Evolutionary conservation across 768 basidiomycete genomes (phyloP).

Genomic region (Clavaria fumosa): DNA sequence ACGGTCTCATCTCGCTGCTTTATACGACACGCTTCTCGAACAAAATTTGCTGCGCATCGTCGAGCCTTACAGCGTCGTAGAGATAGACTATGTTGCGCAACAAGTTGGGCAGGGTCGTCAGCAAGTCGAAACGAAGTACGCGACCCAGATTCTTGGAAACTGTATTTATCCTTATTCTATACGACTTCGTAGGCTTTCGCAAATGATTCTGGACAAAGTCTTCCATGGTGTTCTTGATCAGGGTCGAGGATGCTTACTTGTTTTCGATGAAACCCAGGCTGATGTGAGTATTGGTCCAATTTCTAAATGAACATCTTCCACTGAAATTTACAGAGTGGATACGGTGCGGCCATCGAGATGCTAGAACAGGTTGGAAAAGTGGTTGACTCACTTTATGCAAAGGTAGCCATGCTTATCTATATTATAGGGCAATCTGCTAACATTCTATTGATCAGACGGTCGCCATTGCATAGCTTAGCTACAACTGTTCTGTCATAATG

Average conservation of each 20-base stretch:
- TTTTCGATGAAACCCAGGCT: slow-evolving; percentile 77
- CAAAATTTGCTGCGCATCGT: slow-evolving; percentile 93
- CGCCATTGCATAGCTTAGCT: too few relatives aligned
- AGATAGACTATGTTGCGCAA: slow-evolving; percentile 82
- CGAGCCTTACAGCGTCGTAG: slow-evolving; percentile 89
- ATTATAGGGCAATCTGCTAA: too few relatives aligned
- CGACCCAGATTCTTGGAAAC: slow-evolving; percentile 7
- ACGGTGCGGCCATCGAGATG: slow-evolving; percentile 79
- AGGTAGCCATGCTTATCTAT: too few relatives aligned
- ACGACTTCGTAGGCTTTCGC: slow-evolving; percentile 56
- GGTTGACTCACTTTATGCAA: slow-evolving; percentile 86
- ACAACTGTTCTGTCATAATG: too few relatives aligned
- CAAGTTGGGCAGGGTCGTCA: slow-evolving; percentile 75
- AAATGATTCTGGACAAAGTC: slow-evolving; percentile 96
- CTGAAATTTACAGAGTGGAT: slow-evolving; percentile 47
- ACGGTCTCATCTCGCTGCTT: slow-evolving; percentile 79
- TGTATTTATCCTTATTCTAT: not conserved
- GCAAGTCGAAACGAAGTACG: slow-evolving; percentile 83
- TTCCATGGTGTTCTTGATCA: slow-evolving; percentile 95
- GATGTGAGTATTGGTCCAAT: slow-evolving; percentile 42
- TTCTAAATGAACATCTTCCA: not conserved
- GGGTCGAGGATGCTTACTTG: slow-evolving; percentile 76
- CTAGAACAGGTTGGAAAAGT: slow-evolving; percentile 84
- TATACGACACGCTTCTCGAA: slow-evolving; percentile 93
- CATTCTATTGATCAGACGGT: too few relatives aligned